phyloP scores from a whole-genome alignment of 352 stramenopile genomes.

The Phytophthora macrochlamydospora region DNA sequence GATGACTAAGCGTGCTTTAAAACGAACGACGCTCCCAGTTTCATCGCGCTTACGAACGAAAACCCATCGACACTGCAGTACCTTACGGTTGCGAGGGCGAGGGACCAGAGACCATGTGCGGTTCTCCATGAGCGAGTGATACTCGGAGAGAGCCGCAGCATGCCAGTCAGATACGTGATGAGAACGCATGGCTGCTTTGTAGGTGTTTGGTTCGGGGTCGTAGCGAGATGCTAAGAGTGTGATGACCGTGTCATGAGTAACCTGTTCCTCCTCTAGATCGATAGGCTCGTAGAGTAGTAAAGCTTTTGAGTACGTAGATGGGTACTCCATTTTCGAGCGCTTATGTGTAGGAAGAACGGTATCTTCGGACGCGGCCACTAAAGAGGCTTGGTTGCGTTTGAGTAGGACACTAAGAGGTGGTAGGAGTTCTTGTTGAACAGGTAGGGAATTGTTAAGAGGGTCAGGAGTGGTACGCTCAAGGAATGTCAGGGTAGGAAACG shows the following conservation, averaged over 20 bases:
- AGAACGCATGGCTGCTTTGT: not conserved
- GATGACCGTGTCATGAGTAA: not conserved
- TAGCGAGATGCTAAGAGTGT: slow-evolving; percentile 1
- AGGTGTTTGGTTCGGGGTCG: slow-evolving; percentile 2
- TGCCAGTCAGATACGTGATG: slow-evolving; percentile 8
- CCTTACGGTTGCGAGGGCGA: no score
- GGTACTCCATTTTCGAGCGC: no score
- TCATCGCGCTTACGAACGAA: no score
- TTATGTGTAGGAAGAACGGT: no score
- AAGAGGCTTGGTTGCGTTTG: no score
- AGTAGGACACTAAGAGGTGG: no score
- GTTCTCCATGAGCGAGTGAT: not conserved
- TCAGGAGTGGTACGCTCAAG: not conserved
- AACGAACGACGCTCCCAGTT: no score
- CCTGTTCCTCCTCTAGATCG: not conserved
- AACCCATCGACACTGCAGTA: no score
- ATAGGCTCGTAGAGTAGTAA: not conserved
- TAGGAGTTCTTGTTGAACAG: not conserved
- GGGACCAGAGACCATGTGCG: not conserved
- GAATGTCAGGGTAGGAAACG: not conserved
- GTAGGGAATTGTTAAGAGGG: not conserved
- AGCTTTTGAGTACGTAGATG: not conserved
- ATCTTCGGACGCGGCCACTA: no score
- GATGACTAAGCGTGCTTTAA: no score
- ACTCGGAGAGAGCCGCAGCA: slow-evolving; percentile 2